Base-by-base conservation (phyloP, 805 yeast genomes). In the Tetrapisispora fleetii region DNA sequence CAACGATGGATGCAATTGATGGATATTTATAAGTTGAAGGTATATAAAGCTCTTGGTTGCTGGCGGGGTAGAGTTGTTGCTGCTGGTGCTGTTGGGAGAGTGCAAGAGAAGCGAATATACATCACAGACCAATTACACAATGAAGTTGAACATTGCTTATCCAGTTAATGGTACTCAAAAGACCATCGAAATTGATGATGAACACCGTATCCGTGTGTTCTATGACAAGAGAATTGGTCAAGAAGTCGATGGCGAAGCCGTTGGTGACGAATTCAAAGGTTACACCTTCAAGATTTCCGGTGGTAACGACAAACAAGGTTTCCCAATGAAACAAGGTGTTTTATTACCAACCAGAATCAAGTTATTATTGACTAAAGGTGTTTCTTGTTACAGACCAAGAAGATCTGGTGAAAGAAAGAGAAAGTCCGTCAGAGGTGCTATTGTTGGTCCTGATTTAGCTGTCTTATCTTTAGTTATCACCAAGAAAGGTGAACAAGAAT, bases 321-420 rank as follows among this genome's bases (percentile, higher is more conserved):
- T 93, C 96, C 98, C 99, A 79, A 93, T 95, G 99, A 93, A 90
- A 79, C 99, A 95, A 79, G 99, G 99, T 85, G 99, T 93, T 60
- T 79, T 93, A 83, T 93, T 88, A 81, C 98, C 99, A 78, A 89
- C 95, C 83, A 95, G 99, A 84, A 98, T 93, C 67, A 89, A 86
- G 75, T 83, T 93, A 68, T 81, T 93, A 72, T 80, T 93, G 71
- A 75, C 95, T 65, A 83, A 88, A 77, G 96, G 91, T 70, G 84
- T 79, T 80, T 87, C 97, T 67, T 91, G 98, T 82, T 93, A 93
- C 95, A 91, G 99, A 83, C 95, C 96, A 76, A 93, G 99, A 83
- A 88, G 98, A 80, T 71, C 75, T 61, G 99, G 99, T 84, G 99
- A 93, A 83, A 87, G 99, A 81, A 93, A 93, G 95, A 90, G 99